Evolutionary conservation across 2,329 filamentous ascomycete species (phyloP).

Genomic region (Fusarium verrucosum): DNA sequence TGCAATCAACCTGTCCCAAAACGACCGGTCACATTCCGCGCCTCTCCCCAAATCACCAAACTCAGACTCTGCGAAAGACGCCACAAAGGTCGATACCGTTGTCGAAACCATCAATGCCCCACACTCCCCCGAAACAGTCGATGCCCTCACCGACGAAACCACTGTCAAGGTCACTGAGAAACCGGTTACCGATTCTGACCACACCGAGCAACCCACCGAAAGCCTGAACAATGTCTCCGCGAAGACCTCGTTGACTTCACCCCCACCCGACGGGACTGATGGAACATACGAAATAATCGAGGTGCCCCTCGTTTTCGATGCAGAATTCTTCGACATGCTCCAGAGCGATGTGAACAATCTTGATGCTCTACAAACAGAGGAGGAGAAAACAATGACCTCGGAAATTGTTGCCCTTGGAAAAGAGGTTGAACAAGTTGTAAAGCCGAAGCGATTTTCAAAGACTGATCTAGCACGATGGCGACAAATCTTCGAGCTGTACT

Average conservation of each 20-base stretch:
- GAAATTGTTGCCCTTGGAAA: slow-evolving; percentile 72
- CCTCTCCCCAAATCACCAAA: slow-evolving; percentile 3
- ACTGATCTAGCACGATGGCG: slow-evolving; percentile 81
- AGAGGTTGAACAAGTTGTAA: slow-evolving; percentile 70
- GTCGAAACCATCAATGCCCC: neutral
- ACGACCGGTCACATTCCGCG: slow-evolving; percentile 13
- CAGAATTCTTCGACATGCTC: slow-evolving; percentile 81
- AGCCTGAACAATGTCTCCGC: neutral
- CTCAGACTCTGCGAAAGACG: slow-evolving; percentile 1
- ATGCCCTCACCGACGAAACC: slow-evolving; percentile 15
- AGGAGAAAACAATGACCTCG: slow-evolving; percentile 69
- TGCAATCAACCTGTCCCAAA: slow-evolving; percentile 54
- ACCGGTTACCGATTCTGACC: neutral
- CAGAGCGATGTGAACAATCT: slow-evolving; percentile 75
- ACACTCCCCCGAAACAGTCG: slow-evolving; percentile 3
- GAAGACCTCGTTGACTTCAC: neutral
- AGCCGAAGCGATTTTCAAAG: slow-evolving; percentile 68
- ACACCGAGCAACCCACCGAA: neutral
- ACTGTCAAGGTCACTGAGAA: neutral
- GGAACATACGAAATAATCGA: slow-evolving; percentile 61
- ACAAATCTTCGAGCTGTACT: slow-evolving; percentile 81
- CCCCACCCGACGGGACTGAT: neutral
- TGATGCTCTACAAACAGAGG: slow-evolving; percentile 71
- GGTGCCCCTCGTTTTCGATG: slow-evolving; percentile 79
- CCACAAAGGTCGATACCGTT: neutral